phyloP scores from a whole-genome alignment of 148 eudicot species.

The Gaultheria prostrata region DNA sequence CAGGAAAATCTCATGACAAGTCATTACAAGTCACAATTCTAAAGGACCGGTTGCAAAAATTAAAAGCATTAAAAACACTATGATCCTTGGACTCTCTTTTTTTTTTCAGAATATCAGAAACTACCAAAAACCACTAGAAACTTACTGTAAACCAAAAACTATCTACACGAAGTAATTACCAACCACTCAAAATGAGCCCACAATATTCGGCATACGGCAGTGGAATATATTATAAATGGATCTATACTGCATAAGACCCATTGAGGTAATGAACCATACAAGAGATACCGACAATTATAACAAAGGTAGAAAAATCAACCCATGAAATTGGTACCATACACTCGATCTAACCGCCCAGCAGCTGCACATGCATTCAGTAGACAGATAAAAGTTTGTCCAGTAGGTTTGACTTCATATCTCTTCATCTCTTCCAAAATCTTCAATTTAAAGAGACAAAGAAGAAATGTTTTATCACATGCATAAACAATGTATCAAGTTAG shows the following conservation, averaged over 20 bases:
- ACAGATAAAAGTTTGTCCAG: constrained; percentile 89
- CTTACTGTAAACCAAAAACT: constrained; percentile 2
- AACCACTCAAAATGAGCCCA: not conserved
- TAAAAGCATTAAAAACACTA: not conserved
- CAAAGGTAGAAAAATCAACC: constrained; percentile 1
- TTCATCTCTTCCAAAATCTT: constrained; percentile 95
- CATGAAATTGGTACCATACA: constrained; percentile 50
- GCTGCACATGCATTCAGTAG: constrained; percentile 89
- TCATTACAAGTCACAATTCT: not conserved
- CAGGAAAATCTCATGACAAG: not conserved
- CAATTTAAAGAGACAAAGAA: constrained; percentile 25
- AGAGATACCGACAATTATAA: not conserved
- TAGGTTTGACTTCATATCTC: constrained; percentile 85
- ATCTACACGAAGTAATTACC: not conserved
- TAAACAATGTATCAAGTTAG: not conserved
- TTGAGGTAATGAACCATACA: not conserved
- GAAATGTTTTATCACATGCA: not conserved
- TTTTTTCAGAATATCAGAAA: not conserved
- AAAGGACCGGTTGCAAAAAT: not conserved
- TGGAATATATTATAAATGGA: not conserved
- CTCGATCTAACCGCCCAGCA: constrained; percentile 74
- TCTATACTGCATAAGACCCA: not conserved
- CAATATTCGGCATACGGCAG: not conserved
- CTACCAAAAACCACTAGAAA: not conserved
- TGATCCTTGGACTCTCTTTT: not conserved